Evolutionary conservation across 257 asterid species (phyloP).

Genomic region (Solanum virginianum): DNA sequence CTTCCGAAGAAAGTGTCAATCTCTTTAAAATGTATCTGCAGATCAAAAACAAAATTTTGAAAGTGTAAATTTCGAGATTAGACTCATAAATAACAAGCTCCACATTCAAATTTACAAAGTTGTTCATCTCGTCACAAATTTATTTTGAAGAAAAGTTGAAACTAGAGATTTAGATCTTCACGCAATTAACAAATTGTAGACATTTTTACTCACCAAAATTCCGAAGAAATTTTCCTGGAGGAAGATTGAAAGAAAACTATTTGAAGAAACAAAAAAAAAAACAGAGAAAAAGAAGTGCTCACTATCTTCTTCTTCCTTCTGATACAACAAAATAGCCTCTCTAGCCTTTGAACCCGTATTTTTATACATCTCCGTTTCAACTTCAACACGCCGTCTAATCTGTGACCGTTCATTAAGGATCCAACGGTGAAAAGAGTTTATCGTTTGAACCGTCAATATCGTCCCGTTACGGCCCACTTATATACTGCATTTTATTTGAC

Average conservation of each 20-base stretch:
- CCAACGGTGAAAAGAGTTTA: conserved; percentile 18
- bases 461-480: conserved; percentile 14
- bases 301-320: conserved; percentile 20
- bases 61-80: not conserved
- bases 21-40: conserved; percentile 7
- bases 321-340: conserved; percentile 25
- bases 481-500: conserved; percentile 7
- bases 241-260: not conserved
- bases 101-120: not conserved
- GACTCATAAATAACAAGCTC: not conserved
- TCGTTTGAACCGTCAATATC: conserved; percentile 11
- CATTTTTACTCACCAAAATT: conserved; percentile 25
- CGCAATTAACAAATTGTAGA: not conserved
- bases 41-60: not conserved
- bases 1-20: not conserved
- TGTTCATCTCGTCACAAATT: not conserved
- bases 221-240: not conserved
- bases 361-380: conserved; percentile 34
- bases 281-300: conserved; percentile 13
- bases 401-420: conserved; percentile 15
- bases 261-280: not conserved
- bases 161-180: not conserved
- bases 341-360: conserved; percentile 34
- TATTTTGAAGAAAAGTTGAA: not conserved
- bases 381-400: conserved; percentile 10